These are phyloP conservation scores for Cornus kousa DNA, from an alignment of 148 eudicot genomes.

Conservation along the genomic window DNA sequence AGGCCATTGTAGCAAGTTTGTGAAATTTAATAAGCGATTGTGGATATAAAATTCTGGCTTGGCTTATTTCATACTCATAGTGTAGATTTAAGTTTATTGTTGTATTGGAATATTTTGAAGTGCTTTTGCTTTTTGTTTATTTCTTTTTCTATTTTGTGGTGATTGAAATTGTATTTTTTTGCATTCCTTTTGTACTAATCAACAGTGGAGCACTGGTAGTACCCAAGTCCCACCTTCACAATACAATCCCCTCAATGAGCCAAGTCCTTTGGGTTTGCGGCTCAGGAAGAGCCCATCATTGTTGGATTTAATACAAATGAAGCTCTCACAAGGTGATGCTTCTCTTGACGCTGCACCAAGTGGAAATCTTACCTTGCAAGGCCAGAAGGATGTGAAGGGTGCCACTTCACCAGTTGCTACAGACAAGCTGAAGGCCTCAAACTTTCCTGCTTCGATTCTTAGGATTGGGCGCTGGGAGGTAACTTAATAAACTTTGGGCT, in stretches of 20 bases:
- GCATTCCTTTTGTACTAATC: background rate
- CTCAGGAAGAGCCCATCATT: conserved; percentile 74
- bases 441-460: conserved; percentile 67
- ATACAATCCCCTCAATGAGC: conserved; percentile 67
- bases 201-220: conserved; percentile 33
- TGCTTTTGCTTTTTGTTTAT: background rate
- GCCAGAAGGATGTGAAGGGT: conserved; percentile 36
- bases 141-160: background rate
- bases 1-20: background rate
- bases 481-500: conserved; percentile 5
- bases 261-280: conserved; percentile 78
- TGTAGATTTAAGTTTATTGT: background rate
- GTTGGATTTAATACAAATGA: conserved; percentile 69
- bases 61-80: background rate
- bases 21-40: background rate
- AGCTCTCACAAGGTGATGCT: conserved; percentile 47
- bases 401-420: conserved; percentile 25
- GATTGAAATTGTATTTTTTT: background rate
- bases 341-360: conserved; percentile 20
- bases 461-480: conserved; percentile 95
- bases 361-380: conserved; percentile 19
- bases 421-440: conserved; percentile 86
- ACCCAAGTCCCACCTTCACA: conserved; percentile 34
- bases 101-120: background rate
- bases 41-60: background rate